Evolutionary conservation across 1,284 basidiomycete genomes (phyloP).

Genomic region (Melampsora larici-populina): DNA sequence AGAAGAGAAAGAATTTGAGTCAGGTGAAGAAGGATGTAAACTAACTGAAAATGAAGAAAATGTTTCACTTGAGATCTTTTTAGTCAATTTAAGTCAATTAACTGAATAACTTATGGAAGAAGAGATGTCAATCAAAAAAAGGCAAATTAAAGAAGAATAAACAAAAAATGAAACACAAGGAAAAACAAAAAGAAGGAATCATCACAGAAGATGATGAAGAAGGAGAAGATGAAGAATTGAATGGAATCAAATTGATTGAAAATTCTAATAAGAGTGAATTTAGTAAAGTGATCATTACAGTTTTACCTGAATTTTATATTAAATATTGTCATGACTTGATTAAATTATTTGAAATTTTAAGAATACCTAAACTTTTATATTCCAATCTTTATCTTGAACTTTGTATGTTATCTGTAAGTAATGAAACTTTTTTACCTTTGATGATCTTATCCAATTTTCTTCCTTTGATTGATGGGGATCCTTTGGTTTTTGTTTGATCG

Average conservation of each 20-base stretch:
- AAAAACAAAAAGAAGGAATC: slow-evolving; percentile 12
- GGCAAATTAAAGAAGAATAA: slow-evolving; percentile 22
- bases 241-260: slow-evolving; percentile 61
- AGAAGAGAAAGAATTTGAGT: slow-evolving; percentile 2
- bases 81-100: slow-evolving; percentile 63
- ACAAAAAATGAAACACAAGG: neutral
- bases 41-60: slow-evolving; percentile 76
- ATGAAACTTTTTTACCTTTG: neutral
- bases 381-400: slow-evolving; percentile 88
- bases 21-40: slow-evolving; percentile 55
- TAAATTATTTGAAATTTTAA: slow-evolving; percentile 74
- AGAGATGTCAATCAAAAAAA: slow-evolving; percentile 8
- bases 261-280: slow-evolving; percentile 67
- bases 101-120: slow-evolving; percentile 61
- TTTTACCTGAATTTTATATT: slow-evolving; percentile 79
- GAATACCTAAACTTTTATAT: slow-evolving; percentile 79
- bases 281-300: slow-evolving; percentile 80
- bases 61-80: slow-evolving; percentile 74
- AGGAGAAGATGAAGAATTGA: neutral
- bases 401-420: slow-evolving; percentile 66
- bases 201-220: slow-evolving; percentile 30
- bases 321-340: slow-evolving; percentile 87
- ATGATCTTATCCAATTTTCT: neutral
- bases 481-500: slow-evolving; percentile 60
- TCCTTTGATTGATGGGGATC: neutral